Conservation (phyloP, 1,139 yeast genomes). For the Yamadazyma jaroonii region DNA sequence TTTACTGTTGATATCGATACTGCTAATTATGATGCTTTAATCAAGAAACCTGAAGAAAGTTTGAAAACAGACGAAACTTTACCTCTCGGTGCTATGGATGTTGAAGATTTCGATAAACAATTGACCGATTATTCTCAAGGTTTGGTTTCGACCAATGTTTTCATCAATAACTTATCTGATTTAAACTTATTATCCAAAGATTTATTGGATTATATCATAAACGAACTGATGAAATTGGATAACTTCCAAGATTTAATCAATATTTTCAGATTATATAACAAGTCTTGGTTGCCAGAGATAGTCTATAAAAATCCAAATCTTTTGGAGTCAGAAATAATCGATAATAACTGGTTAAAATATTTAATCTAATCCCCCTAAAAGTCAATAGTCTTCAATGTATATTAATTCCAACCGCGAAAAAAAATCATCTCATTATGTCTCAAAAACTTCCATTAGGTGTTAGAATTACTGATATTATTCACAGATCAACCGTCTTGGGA, state of each 20-base stretch:
- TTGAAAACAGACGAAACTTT: conserved; percentile 18
- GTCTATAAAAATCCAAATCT: conserved; percentile 43
- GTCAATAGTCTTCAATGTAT: neutral
- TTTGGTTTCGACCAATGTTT: conserved; percentile 2
- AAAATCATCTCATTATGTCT: conserved; percentile 17
- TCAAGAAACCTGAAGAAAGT: conserved; percentile 19
- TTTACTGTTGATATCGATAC: conserved; percentile 42
- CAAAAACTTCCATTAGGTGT: conserved; percentile 42
- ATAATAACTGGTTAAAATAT: conserved; percentile 39
- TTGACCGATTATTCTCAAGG: conserved; percentile 13
- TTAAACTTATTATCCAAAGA: conserved; percentile 24
- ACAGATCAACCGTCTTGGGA: conserved; percentile 76
- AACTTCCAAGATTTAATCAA: conserved; percentile 22
- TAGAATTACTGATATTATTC: conserved; percentile 74
- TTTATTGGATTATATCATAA: conserved; percentile 29
- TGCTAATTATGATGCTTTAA: conserved; percentile 46
- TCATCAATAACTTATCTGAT: conserved; percentile 7
- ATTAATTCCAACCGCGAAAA: conserved; percentile 1
- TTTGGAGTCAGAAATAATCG: conserved; percentile 34
- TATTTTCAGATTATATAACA: conserved; percentile 38
- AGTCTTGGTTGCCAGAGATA: conserved; percentile 41
- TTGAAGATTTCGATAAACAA: conserved; percentile 30
- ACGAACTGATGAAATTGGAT: conserved; percentile 24
- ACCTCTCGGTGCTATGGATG: conserved; percentile 40
- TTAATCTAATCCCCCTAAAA: conserved; percentile 25